phyloP scores from a whole-genome alignment of 257 asterid genomes.

The Oldenlandia corymbosa region DNA sequence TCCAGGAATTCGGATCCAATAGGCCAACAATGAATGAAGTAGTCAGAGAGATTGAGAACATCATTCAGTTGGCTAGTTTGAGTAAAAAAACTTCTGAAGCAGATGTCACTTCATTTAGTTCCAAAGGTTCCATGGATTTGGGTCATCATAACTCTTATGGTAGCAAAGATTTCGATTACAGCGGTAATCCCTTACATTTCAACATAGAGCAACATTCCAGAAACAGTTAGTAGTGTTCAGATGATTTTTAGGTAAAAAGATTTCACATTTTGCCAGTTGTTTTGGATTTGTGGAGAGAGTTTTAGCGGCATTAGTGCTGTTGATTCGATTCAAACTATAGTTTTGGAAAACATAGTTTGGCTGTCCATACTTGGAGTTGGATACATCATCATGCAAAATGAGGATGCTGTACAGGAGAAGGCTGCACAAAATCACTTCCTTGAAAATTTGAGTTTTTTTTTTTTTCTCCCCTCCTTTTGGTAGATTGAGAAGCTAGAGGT shows the following conservation, averaged over 20 bases:
- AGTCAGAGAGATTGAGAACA: slow-evolving; percentile 67
- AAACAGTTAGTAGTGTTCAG: neutral
- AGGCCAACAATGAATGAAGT: slow-evolving; percentile 83
- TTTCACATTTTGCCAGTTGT: neutral
- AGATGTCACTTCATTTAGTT: slow-evolving; percentile 24
- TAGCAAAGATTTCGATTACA: slow-evolving; percentile 44
- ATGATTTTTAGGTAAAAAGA: neutral
- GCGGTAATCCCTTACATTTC: slow-evolving; percentile 50
- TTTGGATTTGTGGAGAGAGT: neutral
- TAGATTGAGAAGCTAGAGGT: too few species aligned
- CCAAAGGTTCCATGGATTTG: slow-evolving; percentile 37
- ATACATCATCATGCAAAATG: neutral
- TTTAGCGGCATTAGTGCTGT: neutral
- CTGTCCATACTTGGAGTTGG: neutral
- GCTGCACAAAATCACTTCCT: neutral
- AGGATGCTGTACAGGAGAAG: slow-evolving; percentile 5
- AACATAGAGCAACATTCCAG: slow-evolving; percentile 20
- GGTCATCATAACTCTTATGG: slow-evolving; percentile 41
- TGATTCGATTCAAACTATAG: slow-evolving; percentile 6
- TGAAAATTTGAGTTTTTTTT: too few species aligned
- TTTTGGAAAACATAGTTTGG: slow-evolving; percentile 9
- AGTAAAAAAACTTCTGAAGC: slow-evolving; percentile 21
- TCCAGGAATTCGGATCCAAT: slow-evolving; percentile 48
- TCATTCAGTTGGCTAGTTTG: slow-evolving; percentile 37
- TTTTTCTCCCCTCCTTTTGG: too few species aligned